phyloP scores from a whole-genome alignment of 2,329 filamentous ascomycete species.

The Claviceps maximensis region DNA sequence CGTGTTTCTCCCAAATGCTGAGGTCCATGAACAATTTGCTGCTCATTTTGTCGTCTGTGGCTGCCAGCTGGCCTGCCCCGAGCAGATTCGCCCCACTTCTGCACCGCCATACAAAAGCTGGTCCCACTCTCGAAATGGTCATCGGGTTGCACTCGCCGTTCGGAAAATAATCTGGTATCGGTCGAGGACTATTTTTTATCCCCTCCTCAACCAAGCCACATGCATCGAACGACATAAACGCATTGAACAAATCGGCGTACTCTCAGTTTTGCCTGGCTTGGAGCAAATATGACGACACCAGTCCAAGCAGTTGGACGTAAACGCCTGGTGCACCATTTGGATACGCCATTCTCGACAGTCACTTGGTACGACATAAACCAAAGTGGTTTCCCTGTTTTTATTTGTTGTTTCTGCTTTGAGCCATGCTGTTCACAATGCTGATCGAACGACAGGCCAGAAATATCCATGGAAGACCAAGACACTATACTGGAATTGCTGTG shows the following conservation, averaged over 20 bases:
- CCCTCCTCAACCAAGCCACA: no score
- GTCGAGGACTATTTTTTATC: no score
- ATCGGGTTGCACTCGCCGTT: no score
- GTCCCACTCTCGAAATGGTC: background rate
- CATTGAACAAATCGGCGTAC: background rate
- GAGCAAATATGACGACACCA: slow-evolving; percentile 13
- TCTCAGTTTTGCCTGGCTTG: background rate
- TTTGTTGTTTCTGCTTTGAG: background rate
- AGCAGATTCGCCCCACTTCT: background rate
- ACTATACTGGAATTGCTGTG: slow-evolving; percentile 53
- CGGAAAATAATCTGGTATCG: background rate
- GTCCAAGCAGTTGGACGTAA: slow-evolving; percentile 26
- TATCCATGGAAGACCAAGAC: slow-evolving; percentile 45
- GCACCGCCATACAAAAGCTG: no score
- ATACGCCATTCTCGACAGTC: slow-evolving; percentile 48
- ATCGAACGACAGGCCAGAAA: slow-evolving; percentile 39
- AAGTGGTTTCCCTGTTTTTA: background rate
- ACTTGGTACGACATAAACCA: slow-evolving; percentile 38
- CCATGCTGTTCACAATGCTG: background rate
- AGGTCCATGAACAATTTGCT: background rate
- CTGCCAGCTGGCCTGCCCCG: background rate
- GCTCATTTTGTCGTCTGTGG: background rate
- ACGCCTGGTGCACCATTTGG: slow-evolving; percentile 49
- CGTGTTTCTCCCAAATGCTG: background rate
- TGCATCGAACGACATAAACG: no score